phyloP scores from a whole-genome alignment of 2,329 filamentous ascomycete species.

The Sarocladium strictum region DNA sequence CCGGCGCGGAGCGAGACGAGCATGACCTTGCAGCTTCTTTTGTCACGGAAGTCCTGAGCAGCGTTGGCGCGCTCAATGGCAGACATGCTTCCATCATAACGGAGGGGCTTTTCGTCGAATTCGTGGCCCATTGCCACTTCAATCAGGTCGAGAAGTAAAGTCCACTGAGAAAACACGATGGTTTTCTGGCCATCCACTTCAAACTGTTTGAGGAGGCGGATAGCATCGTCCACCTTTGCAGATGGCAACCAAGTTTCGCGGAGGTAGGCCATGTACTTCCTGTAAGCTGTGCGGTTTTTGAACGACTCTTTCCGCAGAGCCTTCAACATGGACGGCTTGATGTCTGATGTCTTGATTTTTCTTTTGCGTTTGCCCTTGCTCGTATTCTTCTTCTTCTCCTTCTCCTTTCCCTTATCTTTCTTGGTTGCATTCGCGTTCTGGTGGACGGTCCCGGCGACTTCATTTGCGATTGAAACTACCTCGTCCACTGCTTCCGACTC shows the following conservation, averaged over 20 bases:
- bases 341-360: slow-evolving; percentile 20
- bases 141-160: slow-evolving; percentile 65
- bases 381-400: slow-evolving; percentile 22
- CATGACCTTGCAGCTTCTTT: slow-evolving; percentile 64
- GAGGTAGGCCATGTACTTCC: slow-evolving; percentile 63
- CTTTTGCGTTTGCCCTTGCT: slow-evolving; percentile 34
- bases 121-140: slow-evolving; percentile 59
- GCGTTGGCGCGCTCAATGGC: slow-evolving; percentile 62
- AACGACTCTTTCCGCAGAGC: slow-evolving; percentile 59
- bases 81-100: slow-evolving; percentile 79
- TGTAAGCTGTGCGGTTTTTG: slow-evolving; percentile 58
- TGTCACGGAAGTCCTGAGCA: slow-evolving; percentile 58
- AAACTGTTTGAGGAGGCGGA: slow-evolving; percentile 66
- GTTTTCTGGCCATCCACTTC: slow-evolving; percentile 59
- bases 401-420: slow-evolving; percentile 31
- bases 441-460: slow-evolving; percentile 16
- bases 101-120: slow-evolving; percentile 54
- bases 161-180: slow-evolving; percentile 76
- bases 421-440: too few relatives aligned
- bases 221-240: slow-evolving; percentile 75
- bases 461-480: slow-evolving; percentile 9
- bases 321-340: slow-evolving; percentile 52
- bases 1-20: slow-evolving; percentile 79
- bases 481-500: neutral
- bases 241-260: slow-evolving; percentile 66